Percentiles rank a stretch among this genome's conserved stretches.
Conservation (phyloP, 1,139 yeast species). For the Lodderomyces parapsilosis region DNA sequence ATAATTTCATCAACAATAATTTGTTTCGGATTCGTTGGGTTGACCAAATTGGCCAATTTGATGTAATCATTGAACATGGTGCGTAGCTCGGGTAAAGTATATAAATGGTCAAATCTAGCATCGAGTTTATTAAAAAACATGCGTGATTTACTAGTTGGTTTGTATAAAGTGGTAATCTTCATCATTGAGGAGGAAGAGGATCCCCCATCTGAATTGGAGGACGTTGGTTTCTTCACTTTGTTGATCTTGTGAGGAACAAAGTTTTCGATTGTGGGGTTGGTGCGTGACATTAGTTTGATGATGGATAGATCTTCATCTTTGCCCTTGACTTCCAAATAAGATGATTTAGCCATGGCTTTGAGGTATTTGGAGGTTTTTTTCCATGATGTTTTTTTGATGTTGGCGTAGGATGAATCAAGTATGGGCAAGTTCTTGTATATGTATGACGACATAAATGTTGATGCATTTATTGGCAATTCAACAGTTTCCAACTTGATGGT, state of each 20-base stretch:
- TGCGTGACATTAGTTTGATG: conserved; percentile 46
- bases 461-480: conserved; percentile 62
- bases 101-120: conserved; percentile 37
- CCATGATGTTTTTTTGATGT: conserved; percentile 83
- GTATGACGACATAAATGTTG: conserved; percentile 71
- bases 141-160: conserved; percentile 53
- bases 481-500: conserved; percentile 58
- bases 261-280: conserved; percentile 45
- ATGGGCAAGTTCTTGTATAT: conserved; percentile 71
- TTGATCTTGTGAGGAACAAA: conserved; percentile 63
- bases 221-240: conserved; percentile 19
- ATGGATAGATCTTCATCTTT: conserved; percentile 72
- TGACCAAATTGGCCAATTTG: conserved; percentile 42
- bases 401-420: conserved; percentile 50
- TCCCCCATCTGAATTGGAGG: too few relatives aligned
- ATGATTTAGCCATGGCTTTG: conserved; percentile 79
- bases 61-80: conserved; percentile 56
- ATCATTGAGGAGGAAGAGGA: conserved; percentile 2
- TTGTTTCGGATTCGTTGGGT: conserved; percentile 44
- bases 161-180: conserved; percentile 18
- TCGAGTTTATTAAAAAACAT: conserved; percentile 49
- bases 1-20: conserved; percentile 54
- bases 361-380: conserved; percentile 83
- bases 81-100: conserved; percentile 55
- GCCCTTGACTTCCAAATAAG: conserved; percentile 65